Evolutionary conservation across 2,329 filamentous ascomycete species (phyloP).

Genomic region (Colletotrichum falcatum): DNA sequence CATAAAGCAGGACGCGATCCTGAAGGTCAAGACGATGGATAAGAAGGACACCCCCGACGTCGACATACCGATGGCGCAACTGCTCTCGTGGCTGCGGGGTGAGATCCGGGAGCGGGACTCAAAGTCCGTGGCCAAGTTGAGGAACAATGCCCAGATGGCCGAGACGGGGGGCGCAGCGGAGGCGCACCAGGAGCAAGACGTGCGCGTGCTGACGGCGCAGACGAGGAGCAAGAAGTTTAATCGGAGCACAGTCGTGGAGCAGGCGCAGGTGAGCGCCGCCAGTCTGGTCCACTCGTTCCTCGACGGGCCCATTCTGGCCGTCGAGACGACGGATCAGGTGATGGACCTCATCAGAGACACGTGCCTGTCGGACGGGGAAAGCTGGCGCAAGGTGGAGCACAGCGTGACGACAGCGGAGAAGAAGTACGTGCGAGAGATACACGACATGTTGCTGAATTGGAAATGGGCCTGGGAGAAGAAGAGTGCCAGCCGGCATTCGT

Average conservation of each 20-base stretch:
- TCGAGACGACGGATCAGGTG: conserved; percentile 88
- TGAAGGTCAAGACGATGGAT: conserved; percentile 84
- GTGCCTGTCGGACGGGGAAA: conserved; percentile 81
- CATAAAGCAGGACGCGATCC: conserved; percentile 80
- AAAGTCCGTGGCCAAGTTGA: conserved; percentile 63
- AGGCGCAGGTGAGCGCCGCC: conserved; percentile 70
- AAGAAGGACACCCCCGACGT: conserved; percentile 80
- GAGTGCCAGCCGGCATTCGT: conserved; percentile 75
- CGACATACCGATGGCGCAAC: conserved; percentile 78
- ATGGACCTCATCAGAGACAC: conserved; percentile 82
- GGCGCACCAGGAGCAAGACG: conserved; percentile 72
- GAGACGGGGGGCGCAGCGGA: conserved; percentile 48
- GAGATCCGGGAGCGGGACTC: conserved; percentile 86
- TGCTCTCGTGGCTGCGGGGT: conserved; percentile 82
- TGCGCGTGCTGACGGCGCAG: conserved; percentile 85
- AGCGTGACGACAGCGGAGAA: conserved; percentile 80
- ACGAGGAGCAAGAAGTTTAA: conserved; percentile 94
- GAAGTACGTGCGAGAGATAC: conserved; percentile 85
- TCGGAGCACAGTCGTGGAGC: conserved; percentile 85
- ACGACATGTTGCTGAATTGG: conserved; percentile 78
- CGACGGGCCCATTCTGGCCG: conserved; percentile 83
- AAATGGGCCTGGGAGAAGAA: conserved; percentile 66
- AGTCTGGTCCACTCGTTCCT: conserved; percentile 78
- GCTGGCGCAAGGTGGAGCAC: conserved; percentile 86
- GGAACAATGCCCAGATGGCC: conserved; percentile 48